Evolutionary conservation across 306 rosid species (phyloP).

Genomic region (Prunus campanulata): DNA sequence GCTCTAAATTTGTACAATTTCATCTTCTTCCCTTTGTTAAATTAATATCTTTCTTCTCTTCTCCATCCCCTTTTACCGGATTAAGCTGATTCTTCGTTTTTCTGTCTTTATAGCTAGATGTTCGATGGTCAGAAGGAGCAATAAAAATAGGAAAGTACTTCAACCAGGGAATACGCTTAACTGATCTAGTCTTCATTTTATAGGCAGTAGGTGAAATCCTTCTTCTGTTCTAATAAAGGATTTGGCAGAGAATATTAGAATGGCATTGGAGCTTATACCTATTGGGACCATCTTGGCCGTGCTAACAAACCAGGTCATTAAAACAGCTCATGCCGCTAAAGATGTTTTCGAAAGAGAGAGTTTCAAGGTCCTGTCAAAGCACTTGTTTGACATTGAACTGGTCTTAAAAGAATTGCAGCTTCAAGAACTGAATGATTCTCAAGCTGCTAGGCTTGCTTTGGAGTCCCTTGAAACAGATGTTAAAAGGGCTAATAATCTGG

Average conservation of each 20-base stretch:
- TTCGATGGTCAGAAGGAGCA: background rate
- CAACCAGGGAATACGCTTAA: too few species aligned
- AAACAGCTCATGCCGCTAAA: conserved; percentile 71
- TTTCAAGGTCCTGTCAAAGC: conserved; percentile 62
- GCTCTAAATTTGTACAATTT: background rate
- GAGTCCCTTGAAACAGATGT: conserved; percentile 74
- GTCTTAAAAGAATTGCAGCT: conserved; percentile 69
- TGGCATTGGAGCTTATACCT: conserved; percentile 70
- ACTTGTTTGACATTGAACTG: conserved; percentile 64
- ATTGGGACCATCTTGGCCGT: conserved; percentile 77
- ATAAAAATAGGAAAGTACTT: background rate
- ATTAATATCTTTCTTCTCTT: background rate
- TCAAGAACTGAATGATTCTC: conserved; percentile 73
- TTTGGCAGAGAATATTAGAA: conserved; percentile 16
- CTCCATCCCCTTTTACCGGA: background rate
- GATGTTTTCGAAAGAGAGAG: conserved; percentile 65
- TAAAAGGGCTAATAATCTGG: conserved; percentile 58
- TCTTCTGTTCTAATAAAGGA: background rate
- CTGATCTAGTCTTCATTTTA: too few species aligned
- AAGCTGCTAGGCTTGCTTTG: conserved; percentile 64
- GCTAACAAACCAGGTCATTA: conserved; percentile 58
- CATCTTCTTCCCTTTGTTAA: background rate
- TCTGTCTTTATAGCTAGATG: background rate
- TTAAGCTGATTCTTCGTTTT: background rate
- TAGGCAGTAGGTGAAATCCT: too few species aligned